Evolutionary conservation across 139 green algal genomes (phyloP).

Genomic region (Tetratostichococcus sp.): DNA sequence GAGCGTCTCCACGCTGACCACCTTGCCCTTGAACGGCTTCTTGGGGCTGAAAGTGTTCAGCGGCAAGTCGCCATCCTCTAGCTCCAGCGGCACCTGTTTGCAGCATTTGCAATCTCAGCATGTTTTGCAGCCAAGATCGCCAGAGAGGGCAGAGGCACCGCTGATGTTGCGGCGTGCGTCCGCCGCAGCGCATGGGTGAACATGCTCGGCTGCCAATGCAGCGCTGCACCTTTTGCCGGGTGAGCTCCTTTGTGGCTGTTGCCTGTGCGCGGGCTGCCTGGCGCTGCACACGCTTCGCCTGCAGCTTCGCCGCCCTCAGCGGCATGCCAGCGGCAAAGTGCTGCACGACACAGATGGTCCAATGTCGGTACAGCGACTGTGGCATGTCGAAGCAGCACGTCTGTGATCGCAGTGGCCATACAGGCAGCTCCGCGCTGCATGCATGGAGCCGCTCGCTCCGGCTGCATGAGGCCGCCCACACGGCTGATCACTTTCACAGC

Average conservation of each 20-base stretch:
- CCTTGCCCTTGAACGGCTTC: slow-evolving; percentile 80
- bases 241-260: background rate
- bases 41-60: slow-evolving; percentile 93
- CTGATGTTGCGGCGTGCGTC: too few relatives aligned
- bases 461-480: too few relatives aligned
- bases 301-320: background rate
- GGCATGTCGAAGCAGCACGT: too few relatives aligned
- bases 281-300: background rate
- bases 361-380: too few relatives aligned
- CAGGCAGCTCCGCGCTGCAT: too few relatives aligned
- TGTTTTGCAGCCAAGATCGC: too few relatives aligned
- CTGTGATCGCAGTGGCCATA: too few relatives aligned
- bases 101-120: too few relatives aligned
- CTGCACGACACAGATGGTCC: background rate
- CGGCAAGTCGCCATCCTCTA: slow-evolving; percentile 75
- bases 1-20: slow-evolving; percentile 92
- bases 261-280: background rate
- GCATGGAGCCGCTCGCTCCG: too few relatives aligned
- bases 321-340: background rate
- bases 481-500: too few relatives aligned
- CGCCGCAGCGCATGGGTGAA: background rate
- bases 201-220: too few relatives aligned
- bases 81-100: slow-evolving; percentile 54
- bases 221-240: slow-evolving; percentile 1
- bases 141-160: too few relatives aligned